Conservation (phyloP, 306 rosid genomes). For the barrel medic (Medicago truncatula) region MtrunA17r5.0-ANR NC_053049.1:37888001-37888500, state of each 20-base stretch:
- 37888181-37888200: conserved; percentile 22
- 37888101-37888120: conserved; percentile 64
- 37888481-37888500: conserved; percentile 97
- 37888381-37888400: conserved; percentile 1
- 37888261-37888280: conserved; percentile 19
- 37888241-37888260: background rate
- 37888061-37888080: conserved; percentile 50
- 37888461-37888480: conserved; percentile 85
- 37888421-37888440: conserved; percentile 93
- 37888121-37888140: conserved; percentile 71
- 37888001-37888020: conserved; percentile 78
- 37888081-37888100: conserved; percentile 76
- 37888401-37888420: background rate
- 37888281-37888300: background rate
- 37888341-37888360: background rate
- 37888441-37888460: conserved; percentile 82
- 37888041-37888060: conserved; percentile 44
- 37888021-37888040: conserved; percentile 48
- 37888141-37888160: conserved; percentile 25
- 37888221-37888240: background rate
- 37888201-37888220: conserved; percentile 21
- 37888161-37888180: conserved; percentile 16
- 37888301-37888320: background rate
- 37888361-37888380: background rate
- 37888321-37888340: background rate